phyloP scores from a whole-genome alignment of 1,284 basidiomycete genomes.

The Rhodotorula sp. region DNA sequence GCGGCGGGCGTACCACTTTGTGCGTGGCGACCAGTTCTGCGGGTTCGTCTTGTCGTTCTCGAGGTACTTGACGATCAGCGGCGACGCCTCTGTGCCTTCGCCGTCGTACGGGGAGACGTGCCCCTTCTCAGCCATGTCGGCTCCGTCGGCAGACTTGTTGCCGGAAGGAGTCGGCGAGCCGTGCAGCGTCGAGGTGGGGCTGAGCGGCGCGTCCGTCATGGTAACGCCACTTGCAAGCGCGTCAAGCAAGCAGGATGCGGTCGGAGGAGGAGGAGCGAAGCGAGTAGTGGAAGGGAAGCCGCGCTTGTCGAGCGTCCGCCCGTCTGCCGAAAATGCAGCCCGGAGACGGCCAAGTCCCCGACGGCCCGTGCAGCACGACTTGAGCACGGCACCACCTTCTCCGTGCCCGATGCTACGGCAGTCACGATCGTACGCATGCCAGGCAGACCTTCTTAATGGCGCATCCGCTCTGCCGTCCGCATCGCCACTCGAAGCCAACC shows the following conservation, averaged over 20 bases:
- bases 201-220: constrained; percentile 8
- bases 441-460: too few species aligned
- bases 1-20: constrained; percentile 24
- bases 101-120: constrained; percentile 22
- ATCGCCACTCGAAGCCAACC: too few species aligned
- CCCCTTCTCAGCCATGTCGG: constrained; percentile 7
- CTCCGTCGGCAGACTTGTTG: background rate
- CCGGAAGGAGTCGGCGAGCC: background rate
- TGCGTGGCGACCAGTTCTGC: constrained; percentile 13
- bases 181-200: constrained; percentile 23
- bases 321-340: too few species aligned
- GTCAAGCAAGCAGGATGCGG: background rate
- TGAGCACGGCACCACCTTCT: too few species aligned
- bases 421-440: too few species aligned
- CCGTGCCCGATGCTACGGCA: too few species aligned
- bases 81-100: constrained; percentile 30
- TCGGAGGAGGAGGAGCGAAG: background rate
- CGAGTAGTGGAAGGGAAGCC: too few species aligned
- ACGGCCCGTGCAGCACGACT: too few species aligned
- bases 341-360: too few species aligned
- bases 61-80: constrained; percentile 37
- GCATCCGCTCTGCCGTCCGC: too few species aligned
- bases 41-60: constrained; percentile 34
- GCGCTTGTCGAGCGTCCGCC: too few species aligned
- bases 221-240: background rate